These are phyloP conservation scores for maize (Zea mays) DNA, from an alignment of 176 grass and related monocot genomes.

Conservation along the genomic window DNA sequence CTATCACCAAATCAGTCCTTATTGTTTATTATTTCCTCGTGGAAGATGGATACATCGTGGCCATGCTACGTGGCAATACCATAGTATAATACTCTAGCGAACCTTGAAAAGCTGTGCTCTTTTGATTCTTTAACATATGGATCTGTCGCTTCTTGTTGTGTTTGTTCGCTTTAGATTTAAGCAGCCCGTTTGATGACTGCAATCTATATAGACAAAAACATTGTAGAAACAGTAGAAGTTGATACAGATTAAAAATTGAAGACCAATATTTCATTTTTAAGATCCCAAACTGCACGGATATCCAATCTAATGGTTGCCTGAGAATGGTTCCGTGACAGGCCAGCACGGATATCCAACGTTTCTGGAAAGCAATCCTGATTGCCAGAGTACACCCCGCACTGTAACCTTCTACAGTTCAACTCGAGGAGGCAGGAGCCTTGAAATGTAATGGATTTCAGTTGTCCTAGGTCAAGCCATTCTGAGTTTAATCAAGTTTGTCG, in stretches of 20 bases:
- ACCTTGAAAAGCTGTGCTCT: conserved; percentile 8
- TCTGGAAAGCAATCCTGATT: not conserved
- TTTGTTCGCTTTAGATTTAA: no score
- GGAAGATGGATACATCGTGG: not conserved
- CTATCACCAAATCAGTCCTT: no score
- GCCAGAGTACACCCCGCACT: conserved; percentile 12
- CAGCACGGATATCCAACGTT: not conserved
- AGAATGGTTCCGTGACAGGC: not conserved
- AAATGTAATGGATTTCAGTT: not conserved
- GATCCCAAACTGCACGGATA: not conserved
- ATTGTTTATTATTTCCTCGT: conserved; percentile 4
- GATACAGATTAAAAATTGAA: not conserved
- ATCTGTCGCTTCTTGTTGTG: not conserved
- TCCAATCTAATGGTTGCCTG: not conserved
- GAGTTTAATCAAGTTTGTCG: not conserved
- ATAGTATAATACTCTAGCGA: not conserved
- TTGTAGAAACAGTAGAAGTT: no score
- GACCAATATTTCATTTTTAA: conserved; percentile 4
- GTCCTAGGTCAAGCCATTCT: not conserved
- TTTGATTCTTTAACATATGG: not conserved
- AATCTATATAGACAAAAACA: no score
- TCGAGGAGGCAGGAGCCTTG: not conserved
- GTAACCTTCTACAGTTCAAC: not conserved
- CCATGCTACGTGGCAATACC: conserved; percentile 5
- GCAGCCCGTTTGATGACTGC: no score